Evolutionary conservation across 2,329 filamentous ascomycete species (phyloP).

Genomic region (Exutisphaerella laricina): DNA sequence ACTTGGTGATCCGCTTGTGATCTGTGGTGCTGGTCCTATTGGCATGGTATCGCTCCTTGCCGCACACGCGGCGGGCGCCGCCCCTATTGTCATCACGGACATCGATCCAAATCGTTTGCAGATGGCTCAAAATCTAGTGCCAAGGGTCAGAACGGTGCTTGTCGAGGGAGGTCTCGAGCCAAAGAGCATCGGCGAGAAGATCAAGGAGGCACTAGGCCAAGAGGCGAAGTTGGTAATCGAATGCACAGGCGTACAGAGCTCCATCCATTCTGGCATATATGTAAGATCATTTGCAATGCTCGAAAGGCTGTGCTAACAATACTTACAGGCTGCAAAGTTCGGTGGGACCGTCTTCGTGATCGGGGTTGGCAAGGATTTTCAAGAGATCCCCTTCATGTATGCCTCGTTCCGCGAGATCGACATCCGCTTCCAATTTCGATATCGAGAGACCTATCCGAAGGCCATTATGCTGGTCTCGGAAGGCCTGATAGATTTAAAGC

Average conservation of each 20-base stretch:
- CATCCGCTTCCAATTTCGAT: conserved; percentile 38
- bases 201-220: conserved; percentile 31
- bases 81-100: conserved; percentile 42
- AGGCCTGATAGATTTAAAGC: conserved; percentile 37
- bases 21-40: conserved; percentile 36
- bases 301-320: conserved; percentile 2
- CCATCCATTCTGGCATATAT: conserved; percentile 31
- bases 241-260: conserved; percentile 33
- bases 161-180: conserved; percentile 35
- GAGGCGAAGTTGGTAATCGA: conserved; percentile 33
- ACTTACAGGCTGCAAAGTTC: conserved; percentile 29
- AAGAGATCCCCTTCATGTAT: conserved; percentile 38
- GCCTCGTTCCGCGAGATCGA: conserved; percentile 36
- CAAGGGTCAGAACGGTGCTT: conserved; percentile 35
- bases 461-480: conserved; percentile 39
- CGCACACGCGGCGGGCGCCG: conserved; percentile 42
- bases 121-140: conserved; percentile 34
- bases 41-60: conserved; percentile 38
- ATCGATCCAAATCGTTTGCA: conserved; percentile 39
- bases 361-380: conserved; percentile 34
- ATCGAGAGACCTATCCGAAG: conserved; percentile 38
- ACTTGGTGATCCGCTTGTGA: conserved; percentile 37
- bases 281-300: conserved; percentile 20
- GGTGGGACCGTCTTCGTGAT: conserved; percentile 37
- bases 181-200: conserved; percentile 34